These are phyloP conservation scores for Botrytis cinerea DNA, from an alignment of 2,329 filamentous ascomycete species.

Conservation along the genomic window DNA sequence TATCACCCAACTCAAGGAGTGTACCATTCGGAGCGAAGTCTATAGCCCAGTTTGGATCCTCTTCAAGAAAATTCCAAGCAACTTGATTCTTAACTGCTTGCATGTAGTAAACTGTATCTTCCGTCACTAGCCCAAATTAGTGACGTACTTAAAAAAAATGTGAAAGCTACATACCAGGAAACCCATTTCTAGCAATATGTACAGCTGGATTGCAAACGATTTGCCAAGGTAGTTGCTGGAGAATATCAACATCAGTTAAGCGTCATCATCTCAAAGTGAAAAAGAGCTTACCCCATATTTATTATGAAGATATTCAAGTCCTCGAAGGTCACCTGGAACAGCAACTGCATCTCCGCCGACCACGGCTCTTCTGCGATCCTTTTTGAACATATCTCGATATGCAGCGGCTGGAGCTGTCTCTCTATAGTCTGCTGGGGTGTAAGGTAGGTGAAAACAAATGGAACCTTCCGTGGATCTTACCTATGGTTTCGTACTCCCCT, in stretches of 20 bases:
- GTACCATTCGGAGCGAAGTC: slow-evolving; percentile 71
- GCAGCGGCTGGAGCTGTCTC: slow-evolving; percentile 84
- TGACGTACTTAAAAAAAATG: slow-evolving; percentile 9
- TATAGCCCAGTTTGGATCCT: slow-evolving; percentile 63
- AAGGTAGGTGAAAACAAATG: slow-evolving; percentile 5
- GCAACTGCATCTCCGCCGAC: slow-evolving; percentile 71
- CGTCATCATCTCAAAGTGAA: background rate
- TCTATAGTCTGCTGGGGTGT: slow-evolving; percentile 65
- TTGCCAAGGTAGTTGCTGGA: slow-evolving; percentile 65
- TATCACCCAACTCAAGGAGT: slow-evolving; percentile 60
- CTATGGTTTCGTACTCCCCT: slow-evolving; percentile 77
- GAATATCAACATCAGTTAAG: slow-evolving; percentile 15
- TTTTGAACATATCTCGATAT: slow-evolving; percentile 80
- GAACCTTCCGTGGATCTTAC: slow-evolving; percentile 25
- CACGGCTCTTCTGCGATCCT: slow-evolving; percentile 66
- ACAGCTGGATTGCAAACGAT: slow-evolving; percentile 74
- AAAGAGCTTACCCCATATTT: slow-evolving; percentile 60
- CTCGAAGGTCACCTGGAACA: slow-evolving; percentile 74
- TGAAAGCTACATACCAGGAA: slow-evolving; percentile 45
- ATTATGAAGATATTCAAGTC: slow-evolving; percentile 75
- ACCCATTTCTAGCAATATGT: slow-evolving; percentile 71
- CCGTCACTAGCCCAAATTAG: slow-evolving; percentile 53
- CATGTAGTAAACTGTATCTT: slow-evolving; percentile 78
- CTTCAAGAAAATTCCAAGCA: slow-evolving; percentile 59
- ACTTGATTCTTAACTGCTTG: slow-evolving; percentile 47